Percentiles rank a stretch among this genome's conserved stretches.
Conservation (phyloP, 768 basidiomycete species). For the Tubosaeta sp. region DNA sequence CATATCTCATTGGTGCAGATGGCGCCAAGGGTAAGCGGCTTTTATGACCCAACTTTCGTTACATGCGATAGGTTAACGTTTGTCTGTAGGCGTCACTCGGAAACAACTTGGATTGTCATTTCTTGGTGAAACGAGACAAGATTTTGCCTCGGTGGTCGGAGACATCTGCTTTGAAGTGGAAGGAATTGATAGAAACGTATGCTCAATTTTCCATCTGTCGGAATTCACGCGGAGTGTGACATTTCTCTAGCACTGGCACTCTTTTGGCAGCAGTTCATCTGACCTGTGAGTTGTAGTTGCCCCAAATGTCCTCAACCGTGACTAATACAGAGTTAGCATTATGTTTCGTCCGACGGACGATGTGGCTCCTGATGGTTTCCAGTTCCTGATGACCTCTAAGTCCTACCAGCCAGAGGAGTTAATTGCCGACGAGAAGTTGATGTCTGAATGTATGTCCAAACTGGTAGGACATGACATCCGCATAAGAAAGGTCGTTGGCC, state of each 20-base stretch:
- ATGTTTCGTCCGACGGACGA: slow-evolving; percentile 1
- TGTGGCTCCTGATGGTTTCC: slow-evolving; percentile 13
- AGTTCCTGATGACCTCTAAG: neutral
- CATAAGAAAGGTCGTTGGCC: slow-evolving; percentile 25
- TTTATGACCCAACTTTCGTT: neutral
- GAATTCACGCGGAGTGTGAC: no score
- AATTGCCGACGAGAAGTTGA: slow-evolving; percentile 14
- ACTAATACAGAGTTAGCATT: neutral
- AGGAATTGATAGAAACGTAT: slow-evolving; percentile 29
- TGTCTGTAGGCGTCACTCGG: slow-evolving; percentile 31
- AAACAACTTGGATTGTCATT: slow-evolving; percentile 40
- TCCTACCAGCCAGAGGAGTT: slow-evolving; percentile 10
- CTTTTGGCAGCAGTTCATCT: slow-evolving; percentile 8
- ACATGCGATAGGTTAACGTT: neutral
- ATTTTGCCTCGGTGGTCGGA: slow-evolving; percentile 28
- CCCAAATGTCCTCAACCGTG: neutral
- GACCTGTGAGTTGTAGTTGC: slow-evolving; percentile 2
- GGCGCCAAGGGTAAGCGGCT: slow-evolving; percentile 30
- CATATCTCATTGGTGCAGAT: slow-evolving; percentile 41
- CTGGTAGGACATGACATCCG: slow-evolving; percentile 25
- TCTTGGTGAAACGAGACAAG: slow-evolving; percentile 36
- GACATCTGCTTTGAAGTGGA: slow-evolving; percentile 35
- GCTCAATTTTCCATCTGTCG: neutral
- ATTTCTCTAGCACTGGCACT: slow-evolving; percentile 20
- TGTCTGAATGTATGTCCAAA: slow-evolving; percentile 26